Conservation (phyloP, 2,329 filamentous ascomycete genomes). For the Colletotrichum gigasporum region DNA sequence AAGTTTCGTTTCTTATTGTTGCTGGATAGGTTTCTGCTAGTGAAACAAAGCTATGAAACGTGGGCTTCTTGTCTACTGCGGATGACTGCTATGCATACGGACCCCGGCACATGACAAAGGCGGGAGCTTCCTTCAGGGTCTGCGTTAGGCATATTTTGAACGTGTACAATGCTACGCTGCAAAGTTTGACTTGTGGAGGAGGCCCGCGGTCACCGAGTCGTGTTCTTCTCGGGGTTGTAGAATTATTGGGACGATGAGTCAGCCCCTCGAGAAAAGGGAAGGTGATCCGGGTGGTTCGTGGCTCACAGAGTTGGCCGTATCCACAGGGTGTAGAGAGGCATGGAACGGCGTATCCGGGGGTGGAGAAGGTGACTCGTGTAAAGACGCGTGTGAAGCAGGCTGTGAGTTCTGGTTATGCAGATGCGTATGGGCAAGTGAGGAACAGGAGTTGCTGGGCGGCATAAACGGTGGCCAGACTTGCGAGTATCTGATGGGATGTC, state of each 20-base stretch:
- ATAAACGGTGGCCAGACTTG: background rate
- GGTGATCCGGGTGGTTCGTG: background rate
- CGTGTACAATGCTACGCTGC: background rate
- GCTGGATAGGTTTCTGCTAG: background rate
- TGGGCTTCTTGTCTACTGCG: background rate
- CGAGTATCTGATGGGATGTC: background rate
- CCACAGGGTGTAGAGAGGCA: background rate
- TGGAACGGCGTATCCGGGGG: constrained; percentile 3
- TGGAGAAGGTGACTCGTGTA: constrained; percentile 4
- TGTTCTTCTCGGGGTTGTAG: background rate
- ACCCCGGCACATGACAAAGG: background rate
- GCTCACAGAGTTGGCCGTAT: background rate
- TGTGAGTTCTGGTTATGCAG: background rate
- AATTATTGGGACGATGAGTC: constrained; percentile 3
- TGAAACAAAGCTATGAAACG: constrained; percentile 24
- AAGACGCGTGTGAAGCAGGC: background rate
- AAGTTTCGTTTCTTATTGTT: background rate
- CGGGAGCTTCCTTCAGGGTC: background rate
- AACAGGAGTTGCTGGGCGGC: background rate
- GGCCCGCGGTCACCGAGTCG: background rate
- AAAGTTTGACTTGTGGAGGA: constrained; percentile 14
- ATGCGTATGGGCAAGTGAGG: background rate
- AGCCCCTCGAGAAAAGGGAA: background rate
- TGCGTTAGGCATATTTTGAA: background rate
- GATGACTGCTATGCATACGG: background rate